Base-by-base conservation (phyloP, 148 eudicot species). In the Tetragonia tetragonoides region DNA sequence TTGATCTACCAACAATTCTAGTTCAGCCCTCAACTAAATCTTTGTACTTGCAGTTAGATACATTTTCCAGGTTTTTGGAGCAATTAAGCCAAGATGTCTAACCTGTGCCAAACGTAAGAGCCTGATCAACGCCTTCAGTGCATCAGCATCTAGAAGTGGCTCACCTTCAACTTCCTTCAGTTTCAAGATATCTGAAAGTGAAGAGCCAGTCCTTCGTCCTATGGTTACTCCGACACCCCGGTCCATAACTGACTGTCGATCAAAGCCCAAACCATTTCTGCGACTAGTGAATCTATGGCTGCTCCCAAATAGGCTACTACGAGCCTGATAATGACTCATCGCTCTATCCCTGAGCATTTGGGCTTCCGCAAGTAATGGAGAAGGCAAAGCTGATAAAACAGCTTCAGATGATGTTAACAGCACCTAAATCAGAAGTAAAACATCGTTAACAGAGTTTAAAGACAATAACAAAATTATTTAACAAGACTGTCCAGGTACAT, bases 321-420 rank as follows among this genome's bases (percentile, higher is more conserved):
- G 97, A 77, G 99, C 99, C 81, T 95, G 97, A 84, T 95, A 93
- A 79, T 93, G 99, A 80, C 97, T 93, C 97, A 93, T 90, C 56
- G 97, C 96, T 86, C 99, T 89, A 81, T 95, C 99, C 88, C 99
- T 87, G 23, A 95, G 94, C 97, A 95, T 88, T 79, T 93, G 99
- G 46, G 97, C 99, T 89, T 95, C 99, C 23, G 94, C 99, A 79
- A 92, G 97, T 65, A 95, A 86, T 69, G 99, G 91, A 77, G 99
- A 93, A 68, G 99, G 99, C 83, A 95, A 84, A 67, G 97, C 99
- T 23, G 99, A 90, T 51, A 95, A 82, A 80, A 95, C 91, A 23
- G 99, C 97, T 84, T 95, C 99, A 6, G 99, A 95, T 66, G 97
- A 93, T 65, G 99, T 93, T 83, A 95, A 84, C 23, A 95, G 94